Evolutionary conservation across 2,329 filamentous ascomycete genomes (phyloP), one percentile per base, ranked within the genome.

Genomic region (Clathrospora elynae): DNA sequence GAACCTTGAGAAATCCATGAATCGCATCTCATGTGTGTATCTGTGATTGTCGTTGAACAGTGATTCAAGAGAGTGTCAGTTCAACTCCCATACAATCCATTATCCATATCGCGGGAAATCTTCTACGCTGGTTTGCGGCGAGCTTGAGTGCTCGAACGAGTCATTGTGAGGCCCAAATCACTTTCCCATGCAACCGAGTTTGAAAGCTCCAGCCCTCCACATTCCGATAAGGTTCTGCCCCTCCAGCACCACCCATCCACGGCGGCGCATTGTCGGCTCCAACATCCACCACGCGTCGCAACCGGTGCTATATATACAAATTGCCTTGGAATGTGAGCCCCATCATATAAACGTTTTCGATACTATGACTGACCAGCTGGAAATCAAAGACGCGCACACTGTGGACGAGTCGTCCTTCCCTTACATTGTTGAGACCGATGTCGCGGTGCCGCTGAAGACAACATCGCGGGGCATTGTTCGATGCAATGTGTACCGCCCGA

Each of bases 371-470:
- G 51, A 59, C 12, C 51, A 59, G 35, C 41, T 60, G 6, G 52
- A 60, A 43, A 52, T 70, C 40, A 64, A 66, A 46, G 62, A 70
- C 35, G 57, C 63, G 25, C 51, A 65, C 47, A 61, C 51, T 2
- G 42, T 70, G 8, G 66, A 71, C 59, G 54, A 63, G 11, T 53
- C 55, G 11, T 69, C 63, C 4, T 71, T 68, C 35, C 58, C 64
- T 3, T 80, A 80, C 62, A 68, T 81, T 38, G 77, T 72, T 52
- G 75, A 78, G 45, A 66, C 78, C 48, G 77, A 79, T 66, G 74
- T 72, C 4, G 71, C 70, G 0, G 72, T 80, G 5, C 59, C 67
- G 2, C 52, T 78, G n/a, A 74, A 73, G 45, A 64, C 58, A 24
- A 57, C 55, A 5, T 55, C 55, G 1, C 56, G 67, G 24, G 72